These are phyloP conservation scores for Globomyces pollinis-pini DNA, from an alignment of 192 early-diverging fungal species.

Conservation along the genomic window DNA sequence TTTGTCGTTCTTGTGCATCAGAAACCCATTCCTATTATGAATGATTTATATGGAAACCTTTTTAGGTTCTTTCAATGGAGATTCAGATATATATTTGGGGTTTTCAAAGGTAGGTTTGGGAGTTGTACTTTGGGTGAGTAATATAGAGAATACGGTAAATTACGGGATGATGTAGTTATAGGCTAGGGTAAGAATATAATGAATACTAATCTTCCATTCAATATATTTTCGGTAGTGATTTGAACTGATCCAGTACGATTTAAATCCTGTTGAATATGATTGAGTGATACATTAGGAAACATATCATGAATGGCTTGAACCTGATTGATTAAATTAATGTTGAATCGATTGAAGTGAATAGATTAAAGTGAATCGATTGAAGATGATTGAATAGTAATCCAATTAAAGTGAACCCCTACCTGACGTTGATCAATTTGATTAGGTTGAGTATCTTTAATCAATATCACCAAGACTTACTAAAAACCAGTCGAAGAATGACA, in stretches of 20 bases:
- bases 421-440: no score
- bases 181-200: not conserved
- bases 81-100: not conserved
- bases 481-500: no score
- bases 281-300: not conserved
- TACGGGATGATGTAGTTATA: not conserved
- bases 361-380: no score
- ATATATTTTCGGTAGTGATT: constrained; percentile 6
- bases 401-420: no score
- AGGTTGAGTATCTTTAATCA: no score
- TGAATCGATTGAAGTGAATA: no score
- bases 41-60: no score
- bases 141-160: not conserved
- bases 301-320: no score
- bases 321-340: no score
- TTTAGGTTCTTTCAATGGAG: not conserved
- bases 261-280: not conserved
- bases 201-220: not conserved
- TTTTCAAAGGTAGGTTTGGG: no score
- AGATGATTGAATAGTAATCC: no score
- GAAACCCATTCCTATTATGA: not conserved
- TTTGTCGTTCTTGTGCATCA: not conserved
- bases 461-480: no score
- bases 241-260: not conserved
- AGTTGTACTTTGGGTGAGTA: not conserved